A percentile compares a stretch with the other conserved stretches of the same genome.
Evolutionary conservation across 257 asterid genomes (phyloP).

Genomic region (Ilex asprella): DNA sequence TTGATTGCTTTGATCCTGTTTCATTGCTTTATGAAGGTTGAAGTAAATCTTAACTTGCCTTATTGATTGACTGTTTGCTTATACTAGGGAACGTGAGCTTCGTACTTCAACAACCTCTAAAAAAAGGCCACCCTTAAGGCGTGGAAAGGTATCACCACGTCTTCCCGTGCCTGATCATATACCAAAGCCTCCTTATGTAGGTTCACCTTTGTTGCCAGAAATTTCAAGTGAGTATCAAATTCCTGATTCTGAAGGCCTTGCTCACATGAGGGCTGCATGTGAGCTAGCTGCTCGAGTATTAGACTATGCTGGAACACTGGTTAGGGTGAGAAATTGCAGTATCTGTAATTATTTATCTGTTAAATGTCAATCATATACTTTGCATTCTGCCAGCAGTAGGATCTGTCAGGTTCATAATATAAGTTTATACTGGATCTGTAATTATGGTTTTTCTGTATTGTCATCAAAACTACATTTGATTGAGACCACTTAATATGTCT

Average conservation of each 20-base stretch:
- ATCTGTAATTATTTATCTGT: no score
- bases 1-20: neutral
- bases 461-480: no score
- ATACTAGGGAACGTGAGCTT: conserved; percentile 73
- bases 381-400: no score
- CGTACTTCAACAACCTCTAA: conserved; percentile 40
- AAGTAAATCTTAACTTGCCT: neutral
- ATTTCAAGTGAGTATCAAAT: conserved; percentile 63
- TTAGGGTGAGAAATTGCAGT: conserved; percentile 55
- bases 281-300: conserved; percentile 92
- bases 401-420: no score
- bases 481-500: no score
- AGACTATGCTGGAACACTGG: conserved; percentile 80
- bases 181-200: conserved; percentile 74
- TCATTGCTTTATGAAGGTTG: neutral
- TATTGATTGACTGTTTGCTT: neutral
- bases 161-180: conserved; percentile 87
- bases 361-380: no score
- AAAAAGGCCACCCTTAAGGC: conserved; percentile 73
- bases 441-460: no score
- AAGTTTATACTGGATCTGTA: no score
- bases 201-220: conserved; percentile 58
- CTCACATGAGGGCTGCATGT: conserved; percentile 82
- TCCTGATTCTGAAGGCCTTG: conserved; percentile 75
- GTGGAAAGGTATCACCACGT: conserved; percentile 78